These are phyloP conservation scores for Fomitopsis palustris DNA, from an alignment of 1,284 basidiomycete species.

Conservation along the genomic window DNA sequence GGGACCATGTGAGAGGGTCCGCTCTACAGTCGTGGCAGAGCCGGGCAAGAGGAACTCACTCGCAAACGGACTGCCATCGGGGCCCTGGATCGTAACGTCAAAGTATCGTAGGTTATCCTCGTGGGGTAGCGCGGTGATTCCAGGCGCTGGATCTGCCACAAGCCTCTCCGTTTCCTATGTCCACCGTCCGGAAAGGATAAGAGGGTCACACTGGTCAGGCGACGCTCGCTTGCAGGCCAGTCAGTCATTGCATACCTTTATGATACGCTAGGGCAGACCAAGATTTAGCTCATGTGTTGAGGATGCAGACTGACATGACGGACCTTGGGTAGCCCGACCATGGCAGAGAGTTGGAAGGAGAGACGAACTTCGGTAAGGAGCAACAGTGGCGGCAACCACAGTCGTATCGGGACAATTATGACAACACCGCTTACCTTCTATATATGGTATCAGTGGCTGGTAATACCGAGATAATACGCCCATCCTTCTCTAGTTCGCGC, in stretches of 20 bases:
- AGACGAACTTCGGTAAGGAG: background rate
- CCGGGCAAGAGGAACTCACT: constrained; percentile 48
- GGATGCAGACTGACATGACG: background rate
- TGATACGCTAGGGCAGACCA: constrained; percentile 42
- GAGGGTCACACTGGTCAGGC: constrained; percentile 6
- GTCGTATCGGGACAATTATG: background rate
- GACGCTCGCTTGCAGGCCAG: constrained; percentile 6
- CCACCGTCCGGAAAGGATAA: constrained; percentile 4
- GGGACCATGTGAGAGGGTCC: background rate
- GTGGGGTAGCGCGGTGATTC: constrained; percentile 90
- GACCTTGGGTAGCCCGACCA: constrained; percentile 17
- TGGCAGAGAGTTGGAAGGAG: background rate
- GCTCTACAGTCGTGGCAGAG: background rate
- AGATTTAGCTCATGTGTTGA: background rate
- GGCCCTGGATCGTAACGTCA: constrained; percentile 95
- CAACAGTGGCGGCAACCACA: background rate
- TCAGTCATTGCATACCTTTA: constrained; percentile 40
- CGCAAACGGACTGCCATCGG: constrained; percentile 92
- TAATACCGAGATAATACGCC: no score
- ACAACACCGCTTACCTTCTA: no score
- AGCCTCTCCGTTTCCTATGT: constrained; percentile 94
- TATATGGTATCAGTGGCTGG: no score
- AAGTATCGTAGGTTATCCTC: constrained; percentile 99
- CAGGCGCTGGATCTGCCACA: constrained; percentile 93
- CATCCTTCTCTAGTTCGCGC: no score